Conservation (phyloP, 306 rosid species). For the Cucurbita maxima region DNA sequence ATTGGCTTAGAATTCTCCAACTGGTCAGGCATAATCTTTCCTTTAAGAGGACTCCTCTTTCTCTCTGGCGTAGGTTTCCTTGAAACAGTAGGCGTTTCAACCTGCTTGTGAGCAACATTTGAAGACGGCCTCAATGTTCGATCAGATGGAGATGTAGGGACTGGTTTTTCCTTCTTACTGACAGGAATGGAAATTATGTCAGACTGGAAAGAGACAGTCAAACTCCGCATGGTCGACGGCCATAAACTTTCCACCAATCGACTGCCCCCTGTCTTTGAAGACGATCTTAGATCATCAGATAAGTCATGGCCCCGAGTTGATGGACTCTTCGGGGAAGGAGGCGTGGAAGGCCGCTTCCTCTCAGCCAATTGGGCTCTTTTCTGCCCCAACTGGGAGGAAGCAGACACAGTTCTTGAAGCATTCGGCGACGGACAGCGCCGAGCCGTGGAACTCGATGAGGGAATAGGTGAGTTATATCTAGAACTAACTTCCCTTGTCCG, state of each 20-base stretch:
- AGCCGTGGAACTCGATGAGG: conserved; percentile 25
- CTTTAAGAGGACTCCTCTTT: conserved; percentile 78
- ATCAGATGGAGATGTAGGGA: conserved; percentile 39
- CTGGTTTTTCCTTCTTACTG: conserved; percentile 80
- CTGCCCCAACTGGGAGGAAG: conserved; percentile 39
- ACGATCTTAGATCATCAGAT: conserved; percentile 24
- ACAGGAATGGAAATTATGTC: conserved; percentile 81
- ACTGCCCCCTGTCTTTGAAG: conserved; percentile 29
- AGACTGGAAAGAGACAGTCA: conserved; percentile 93
- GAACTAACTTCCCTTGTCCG: conserved; percentile 59
- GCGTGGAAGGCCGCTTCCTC: conserved; percentile 80
- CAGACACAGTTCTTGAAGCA: conserved; percentile 37
- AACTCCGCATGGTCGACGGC: conserved; percentile 97
- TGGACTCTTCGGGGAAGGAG: conserved; percentile 57
- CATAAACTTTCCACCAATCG: conserved; percentile 53
- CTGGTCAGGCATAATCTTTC: conserved; percentile 60
- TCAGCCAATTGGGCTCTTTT: conserved; percentile 71
- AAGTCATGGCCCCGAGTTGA: conserved; percentile 60
- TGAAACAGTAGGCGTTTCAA: conserved; percentile 28
- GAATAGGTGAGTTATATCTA: conserved; percentile 66
- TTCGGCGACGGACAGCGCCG: conserved; percentile 62
- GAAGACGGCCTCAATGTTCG: conserved; percentile 69
- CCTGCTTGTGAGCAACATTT: conserved; percentile 57
- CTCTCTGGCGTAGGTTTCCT: conserved; percentile 78
- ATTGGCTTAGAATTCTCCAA: conserved; percentile 87